Conservation (phyloP, 768 basidiomycete species). For the Lentinus tigrinus region DNA sequence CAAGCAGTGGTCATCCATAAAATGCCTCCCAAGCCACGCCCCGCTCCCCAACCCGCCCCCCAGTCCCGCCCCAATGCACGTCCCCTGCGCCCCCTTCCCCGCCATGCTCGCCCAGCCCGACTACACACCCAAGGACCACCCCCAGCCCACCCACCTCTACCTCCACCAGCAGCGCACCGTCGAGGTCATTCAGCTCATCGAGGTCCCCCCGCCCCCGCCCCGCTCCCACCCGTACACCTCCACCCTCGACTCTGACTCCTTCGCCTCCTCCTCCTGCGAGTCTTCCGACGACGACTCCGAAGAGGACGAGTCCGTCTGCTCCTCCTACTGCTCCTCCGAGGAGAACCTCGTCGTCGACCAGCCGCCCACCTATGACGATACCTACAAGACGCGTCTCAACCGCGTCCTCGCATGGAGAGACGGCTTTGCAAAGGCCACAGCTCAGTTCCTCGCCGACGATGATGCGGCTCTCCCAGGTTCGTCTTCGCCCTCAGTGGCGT, state of each 20-base stretch:
- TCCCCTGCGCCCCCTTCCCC: not conserved
- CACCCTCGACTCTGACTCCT: conserved; percentile 38
- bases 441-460: conserved; percentile 32
- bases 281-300: conserved; percentile 35
- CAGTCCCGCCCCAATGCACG: not conserved
- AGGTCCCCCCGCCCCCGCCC: conserved; percentile 56
- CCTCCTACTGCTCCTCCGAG: conserved; percentile 76
- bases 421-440: conserved; percentile 41
- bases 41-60: conserved; percentile 2
- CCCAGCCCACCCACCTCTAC: conserved; percentile 39
- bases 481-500: conserved; percentile 20
- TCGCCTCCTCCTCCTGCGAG: conserved; percentile 40
- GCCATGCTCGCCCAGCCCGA: conserved; percentile 22
- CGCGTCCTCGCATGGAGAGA: conserved; percentile 76
- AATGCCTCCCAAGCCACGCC: conserved; percentile 19
- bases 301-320: conserved; percentile 43
- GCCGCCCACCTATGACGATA: conserved; percentile 42
- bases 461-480: conserved; percentile 40
- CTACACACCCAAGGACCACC: conserved; percentile 26
- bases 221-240: conserved; percentile 39
- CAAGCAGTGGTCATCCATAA: conserved; percentile 14
- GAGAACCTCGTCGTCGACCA: conserved; percentile 17
- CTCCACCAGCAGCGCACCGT: conserved; percentile 44
- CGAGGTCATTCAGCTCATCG: conserved; percentile 75
- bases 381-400: conserved; percentile 53